phyloP scores from a whole-genome alignment of 1,139 yeast genomes.

The Candida mesenterica region DNA sequence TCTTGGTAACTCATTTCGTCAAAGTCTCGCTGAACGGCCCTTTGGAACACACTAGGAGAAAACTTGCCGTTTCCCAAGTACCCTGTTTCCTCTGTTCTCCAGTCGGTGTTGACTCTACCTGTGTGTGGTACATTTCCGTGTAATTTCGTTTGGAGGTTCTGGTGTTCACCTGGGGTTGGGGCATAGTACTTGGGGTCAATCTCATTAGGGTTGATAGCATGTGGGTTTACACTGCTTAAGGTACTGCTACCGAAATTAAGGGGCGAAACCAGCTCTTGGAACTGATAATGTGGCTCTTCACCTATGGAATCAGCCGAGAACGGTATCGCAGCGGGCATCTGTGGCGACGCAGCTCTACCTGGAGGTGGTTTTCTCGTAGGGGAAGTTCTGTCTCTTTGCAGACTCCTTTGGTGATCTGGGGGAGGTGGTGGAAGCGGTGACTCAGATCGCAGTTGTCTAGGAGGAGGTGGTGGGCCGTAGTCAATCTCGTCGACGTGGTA shows the following conservation, averaged over 20 bases:
- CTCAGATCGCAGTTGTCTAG: neutral
- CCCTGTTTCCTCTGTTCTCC: constrained; percentile 19
- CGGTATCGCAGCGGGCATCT: constrained; percentile 25
- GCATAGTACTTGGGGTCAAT: constrained; percentile 47
- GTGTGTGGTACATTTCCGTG: constrained; percentile 2
- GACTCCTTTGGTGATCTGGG: constrained; percentile 5
- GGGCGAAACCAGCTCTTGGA: constrained; percentile 10
- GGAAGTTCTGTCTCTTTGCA: constrained; percentile 9
- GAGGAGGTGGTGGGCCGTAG: constrained; percentile 14
- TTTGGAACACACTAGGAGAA: constrained; percentile 40
- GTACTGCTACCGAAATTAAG: constrained; percentile 18
- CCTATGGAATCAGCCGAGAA: constrained; percentile 49
- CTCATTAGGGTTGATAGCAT: constrained; percentile 28
- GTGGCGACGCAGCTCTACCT: constrained; percentile 9
- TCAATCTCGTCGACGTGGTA: constrained; percentile 15
- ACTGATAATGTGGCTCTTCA: constrained; percentile 16
- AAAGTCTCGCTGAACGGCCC: constrained; percentile 15
- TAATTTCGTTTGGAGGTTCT: constrained; percentile 5
- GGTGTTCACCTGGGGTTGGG: constrained; percentile 47
- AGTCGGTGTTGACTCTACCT: constrained; percentile 12
- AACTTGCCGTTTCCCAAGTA: constrained; percentile 32
- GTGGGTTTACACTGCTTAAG: neutral
- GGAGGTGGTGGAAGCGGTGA: constrained; percentile 6
- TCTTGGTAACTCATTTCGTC: constrained; percentile 27
- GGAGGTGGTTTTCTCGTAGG: constrained; percentile 24